phyloP scores from a whole-genome alignment of 2,329 filamentous ascomycete species.

The Colletotrichum graminicola region DNA sequence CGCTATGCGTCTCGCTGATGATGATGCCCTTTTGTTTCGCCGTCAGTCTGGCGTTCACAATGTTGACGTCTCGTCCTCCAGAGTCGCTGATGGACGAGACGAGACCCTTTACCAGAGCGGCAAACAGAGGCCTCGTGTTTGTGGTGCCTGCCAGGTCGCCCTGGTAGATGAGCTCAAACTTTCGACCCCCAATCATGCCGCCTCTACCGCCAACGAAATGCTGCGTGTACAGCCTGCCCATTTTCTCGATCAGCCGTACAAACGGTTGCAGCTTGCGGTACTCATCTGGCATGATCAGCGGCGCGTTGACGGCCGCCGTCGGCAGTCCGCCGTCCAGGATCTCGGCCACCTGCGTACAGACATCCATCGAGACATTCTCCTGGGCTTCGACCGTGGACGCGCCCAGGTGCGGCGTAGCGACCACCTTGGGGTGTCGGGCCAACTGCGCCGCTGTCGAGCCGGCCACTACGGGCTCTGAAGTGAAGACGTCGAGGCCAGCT shows the following conservation, averaged over 20 bases:
- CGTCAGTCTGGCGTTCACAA: conserved; percentile 83
- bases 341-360: conserved; percentile 82
- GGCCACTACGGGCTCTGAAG: conserved; percentile 73
- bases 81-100: conserved; percentile 75
- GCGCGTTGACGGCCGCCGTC: conserved; percentile 83
- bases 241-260: conserved; percentile 80
- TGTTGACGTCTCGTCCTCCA: conserved; percentile 79
- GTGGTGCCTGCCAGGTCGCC: conserved; percentile 78
- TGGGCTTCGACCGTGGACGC: conserved; percentile 86
- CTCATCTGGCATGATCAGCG: conserved; percentile 84
- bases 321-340: conserved; percentile 81
- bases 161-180: conserved; percentile 82
- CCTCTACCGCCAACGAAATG: conserved; percentile 67
- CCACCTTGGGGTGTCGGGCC: conserved; percentile 76
- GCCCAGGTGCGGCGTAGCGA: conserved; percentile 83
- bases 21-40: conserved; percentile 81
- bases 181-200: conserved; percentile 69
- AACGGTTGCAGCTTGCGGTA: conserved; percentile 83
- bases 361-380: conserved; percentile 85
- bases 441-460: conserved; percentile 71
- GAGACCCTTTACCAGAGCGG: conserved; percentile 82
- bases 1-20: conserved; percentile 78
- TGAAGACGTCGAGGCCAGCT: conserved; percentile 85
- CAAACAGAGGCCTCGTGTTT: conserved; percentile 83
- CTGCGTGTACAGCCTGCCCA: conserved; percentile 84